Base-by-base conservation (phyloP, 163 green algal species). In the Prototheca wickerhamii region DNA sequence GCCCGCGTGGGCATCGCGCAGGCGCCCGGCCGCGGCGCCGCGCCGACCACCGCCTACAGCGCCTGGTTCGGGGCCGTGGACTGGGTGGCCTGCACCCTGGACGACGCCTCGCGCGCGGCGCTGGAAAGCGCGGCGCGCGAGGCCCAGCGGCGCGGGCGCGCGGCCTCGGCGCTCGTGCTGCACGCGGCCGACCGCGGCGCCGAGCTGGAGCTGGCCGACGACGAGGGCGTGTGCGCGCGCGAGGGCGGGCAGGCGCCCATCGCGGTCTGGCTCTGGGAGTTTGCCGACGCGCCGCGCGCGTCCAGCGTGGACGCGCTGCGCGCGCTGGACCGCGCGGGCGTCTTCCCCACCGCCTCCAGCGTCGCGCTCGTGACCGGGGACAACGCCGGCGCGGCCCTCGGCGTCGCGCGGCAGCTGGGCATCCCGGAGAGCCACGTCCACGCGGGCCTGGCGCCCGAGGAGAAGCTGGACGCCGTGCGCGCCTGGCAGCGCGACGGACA, bases 361-460 rank as follows among this genome's bases (percentile, higher is more conserved):
- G 77, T 94, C 23, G 58, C 86, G 31, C 95, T 95, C 84, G 74
- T 96, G 23, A 95, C 89, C 40, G 88, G 89, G n/a, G 89, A 96
- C 78, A 89, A 88, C 67, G 63, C 70, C 23, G 43, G 50, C 2
- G 86, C 82, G 18, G 89, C 87, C 1, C 29, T 54, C 6, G 63
- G 73, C 15, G 76, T 94, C 30, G 86, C 79, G 0, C 35, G 49
- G 0, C 33, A 65, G 30, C 67, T 94, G 35, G 77, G 81, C 58
- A 89, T 95, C 55, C 46, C 46, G 5, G 20, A 5, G 20, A 20
- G 31, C 3, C 56, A 82, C 26, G 83, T 86, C 53, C 57, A 64
- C 3, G 75, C 89, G 29, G 81, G 65, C 0, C 71, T 96, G 43
- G 74, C 67, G 15, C 46, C 46, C 46, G 46, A 12, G 15, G 46